Evolutionary conservation across 768 basidiomycete species (phyloP).

Genomic region (Tricholoma sp.): DNA sequence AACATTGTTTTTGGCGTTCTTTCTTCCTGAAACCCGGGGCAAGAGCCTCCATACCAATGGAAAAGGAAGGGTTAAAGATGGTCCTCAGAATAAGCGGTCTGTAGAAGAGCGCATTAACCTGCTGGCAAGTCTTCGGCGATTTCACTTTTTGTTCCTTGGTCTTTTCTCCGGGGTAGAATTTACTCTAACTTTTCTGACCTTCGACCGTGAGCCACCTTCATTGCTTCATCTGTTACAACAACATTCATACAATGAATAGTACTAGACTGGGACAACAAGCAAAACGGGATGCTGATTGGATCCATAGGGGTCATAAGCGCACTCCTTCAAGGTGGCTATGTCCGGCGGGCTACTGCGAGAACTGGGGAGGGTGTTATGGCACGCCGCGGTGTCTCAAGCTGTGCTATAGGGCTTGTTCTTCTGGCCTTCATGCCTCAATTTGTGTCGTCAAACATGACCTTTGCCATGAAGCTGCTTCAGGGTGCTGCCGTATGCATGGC

Average conservation of each 20-base stretch:
- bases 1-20: constrained; percentile 68
- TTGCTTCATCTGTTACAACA: background rate
- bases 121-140: constrained; percentile 53
- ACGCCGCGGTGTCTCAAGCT: constrained; percentile 69
- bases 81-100: constrained; percentile 25
- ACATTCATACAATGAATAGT: constrained; percentile 39
- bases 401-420: constrained; percentile 62
- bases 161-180: constrained; percentile 96
- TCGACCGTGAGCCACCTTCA: constrained; percentile 59
- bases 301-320: constrained; percentile 91
- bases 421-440: constrained; percentile 68
- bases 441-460: constrained; percentile 31
- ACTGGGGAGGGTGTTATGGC: constrained; percentile 83
- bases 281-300: constrained; percentile 81
- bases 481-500: constrained; percentile 81
- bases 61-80: constrained; percentile 17
- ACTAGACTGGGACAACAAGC: constrained; percentile 83
- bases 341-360: constrained; percentile 71
- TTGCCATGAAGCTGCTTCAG: constrained; percentile 52
- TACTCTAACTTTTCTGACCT: constrained; percentile 92
- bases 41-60: constrained; percentile 24
- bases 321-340: constrained; percentile 90
- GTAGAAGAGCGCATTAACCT: constrained; percentile 47
- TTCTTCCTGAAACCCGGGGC: constrained; percentile 83
- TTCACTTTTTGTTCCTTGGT: constrained; percentile 84